Conservation (phyloP, 768 basidiomycete genomes). For the Russula virescens region DNA sequence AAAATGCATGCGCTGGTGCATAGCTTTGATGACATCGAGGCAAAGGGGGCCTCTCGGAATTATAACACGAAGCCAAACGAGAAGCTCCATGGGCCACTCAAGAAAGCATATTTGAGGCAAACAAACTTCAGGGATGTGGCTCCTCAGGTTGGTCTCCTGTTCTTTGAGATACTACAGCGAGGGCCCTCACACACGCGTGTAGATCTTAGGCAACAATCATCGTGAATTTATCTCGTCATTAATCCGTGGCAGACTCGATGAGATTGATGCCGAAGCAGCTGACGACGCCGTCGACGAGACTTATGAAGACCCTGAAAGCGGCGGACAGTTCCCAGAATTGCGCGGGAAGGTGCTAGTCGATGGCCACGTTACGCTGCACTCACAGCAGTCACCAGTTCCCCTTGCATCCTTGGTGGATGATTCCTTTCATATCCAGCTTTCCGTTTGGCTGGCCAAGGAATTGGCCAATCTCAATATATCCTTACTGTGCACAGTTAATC, state of each 20-base stretch:
- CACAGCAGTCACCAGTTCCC: too few relatives aligned
- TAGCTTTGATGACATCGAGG: neutral
- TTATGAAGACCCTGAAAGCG: neutral
- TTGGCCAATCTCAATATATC: too few relatives aligned
- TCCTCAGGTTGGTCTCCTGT: neutral
- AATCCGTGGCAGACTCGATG: neutral
- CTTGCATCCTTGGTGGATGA: too few relatives aligned
- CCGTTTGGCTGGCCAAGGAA: too few relatives aligned
- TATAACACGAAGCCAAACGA: neutral
- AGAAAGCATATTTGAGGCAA: neutral
- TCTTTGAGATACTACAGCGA: neutral
- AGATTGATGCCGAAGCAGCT: neutral
- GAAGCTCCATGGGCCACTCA: constrained; percentile 2
- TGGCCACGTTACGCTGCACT: too few relatives aligned
- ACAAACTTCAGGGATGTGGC: neutral
- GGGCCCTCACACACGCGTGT: neutral
- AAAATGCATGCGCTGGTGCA: neutral
- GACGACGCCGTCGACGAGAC: neutral
- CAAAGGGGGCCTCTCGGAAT: neutral
- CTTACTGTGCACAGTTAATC: too few relatives aligned
- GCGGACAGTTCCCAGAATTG: too few relatives aligned
- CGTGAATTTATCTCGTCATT: neutral
- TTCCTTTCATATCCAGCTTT: too few relatives aligned
- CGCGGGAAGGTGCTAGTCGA: too few relatives aligned
- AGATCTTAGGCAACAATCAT: neutral